These are phyloP conservation scores for Paraphaeosphaeria sporulosa DNA, from an alignment of 2,329 filamentous ascomycete species.

Conservation along the genomic window DNA sequence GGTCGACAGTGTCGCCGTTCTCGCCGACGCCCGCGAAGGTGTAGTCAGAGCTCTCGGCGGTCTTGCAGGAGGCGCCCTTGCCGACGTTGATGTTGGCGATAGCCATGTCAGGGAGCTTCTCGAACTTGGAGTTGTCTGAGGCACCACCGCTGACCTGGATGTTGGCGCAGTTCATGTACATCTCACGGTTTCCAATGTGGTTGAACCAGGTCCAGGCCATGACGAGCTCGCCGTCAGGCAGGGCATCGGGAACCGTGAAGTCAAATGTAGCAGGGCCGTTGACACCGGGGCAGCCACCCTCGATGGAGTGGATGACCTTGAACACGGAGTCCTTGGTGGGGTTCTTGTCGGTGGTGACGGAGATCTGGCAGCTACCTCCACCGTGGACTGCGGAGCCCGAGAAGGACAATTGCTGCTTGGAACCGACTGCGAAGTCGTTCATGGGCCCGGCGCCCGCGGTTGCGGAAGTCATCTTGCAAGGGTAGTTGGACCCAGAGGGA, in stretches of 20 bases:
- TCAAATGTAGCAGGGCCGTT: conserved; percentile 62
- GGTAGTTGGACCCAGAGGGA: conserved; percentile 70
- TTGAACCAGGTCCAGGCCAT: conserved; percentile 95
- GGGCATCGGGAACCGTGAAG: conserved; percentile 74
- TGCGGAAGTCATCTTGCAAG: conserved; percentile 70
- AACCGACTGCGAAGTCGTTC: conserved; percentile 72
- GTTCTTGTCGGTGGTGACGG: conserved; percentile 75
- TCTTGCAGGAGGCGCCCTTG: conserved; percentile 57
- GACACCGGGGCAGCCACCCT: conserved; percentile 79
- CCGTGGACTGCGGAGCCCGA: conserved; percentile 79
- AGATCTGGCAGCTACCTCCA: conserved; percentile 89
- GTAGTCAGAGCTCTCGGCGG: conserved; percentile 53
- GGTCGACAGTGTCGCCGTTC: conserved; percentile 63
- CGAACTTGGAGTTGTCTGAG: conserved; percentile 61
- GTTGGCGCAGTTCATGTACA: conserved; percentile 96
- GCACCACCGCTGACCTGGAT: conserved; percentile 67
- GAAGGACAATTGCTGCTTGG: conserved; percentile 69
- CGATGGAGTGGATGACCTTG: conserved; percentile 88
- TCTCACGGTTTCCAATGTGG: conserved; percentile 84
- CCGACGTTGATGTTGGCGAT: conserved; percentile 68
- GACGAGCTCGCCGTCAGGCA: conserved; percentile 76
- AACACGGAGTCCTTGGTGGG: conserved; percentile 74
- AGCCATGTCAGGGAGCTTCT: conserved; percentile 75
- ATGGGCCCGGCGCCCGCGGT: conserved; percentile 34
- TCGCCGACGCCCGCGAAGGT: conserved; percentile 64